Evolutionary conservation across 495 filamentous ascomycete species (phyloP), one percentile per base, ranked within the genome.

Genomic region (Penicillium daleae): DNA sequence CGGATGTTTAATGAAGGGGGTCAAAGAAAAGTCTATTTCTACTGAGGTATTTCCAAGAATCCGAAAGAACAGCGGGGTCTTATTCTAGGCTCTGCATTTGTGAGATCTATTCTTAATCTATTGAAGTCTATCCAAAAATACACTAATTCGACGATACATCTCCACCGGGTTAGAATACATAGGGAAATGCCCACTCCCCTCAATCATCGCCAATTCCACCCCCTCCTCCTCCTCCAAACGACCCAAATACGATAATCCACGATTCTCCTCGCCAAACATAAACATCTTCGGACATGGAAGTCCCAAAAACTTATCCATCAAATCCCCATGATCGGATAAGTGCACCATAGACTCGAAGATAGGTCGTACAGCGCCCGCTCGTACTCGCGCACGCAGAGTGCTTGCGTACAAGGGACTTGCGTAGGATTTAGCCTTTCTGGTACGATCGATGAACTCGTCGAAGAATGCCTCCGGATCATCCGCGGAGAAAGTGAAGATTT

Each of bases 81-180:
- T 10, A 1, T 8, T 33, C 1, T 33, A 33, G 10, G 6, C 2
- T 17, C 39, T n/a, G n/a, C 17, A 17, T 44, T 9, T 10, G 6
- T 19, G n/a, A 22, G 3, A 21, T 44, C 40, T 55, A 55, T 39
- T 33, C 5, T 32, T 21, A 24, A 24, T 26, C 31, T 37, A 26
- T 17, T 10, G 3, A 48, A 15, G 33, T 39, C n/a, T n/a, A 53
- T 65, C 29, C 27, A 73, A 58, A 50, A 75, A 70, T 0, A 7
- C 57, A 32, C 50, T 53, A 56, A 73, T 69, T 35, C 59, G 62
- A 4, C 64, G 52, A 61, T 66, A 71, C 68, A 73, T 75, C 49
- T 71, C 70, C 44, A 68, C 52, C 19, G 70, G 73, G 27, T 73
- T 73, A 2, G 73, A 71, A 60, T 75, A 75, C 73, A 75, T 75